These are phyloP conservation scores for Sclerotiophoma versabilis DNA, from an alignment of 2,329 filamentous ascomycete genomes.

Conservation along the genomic window DNA sequence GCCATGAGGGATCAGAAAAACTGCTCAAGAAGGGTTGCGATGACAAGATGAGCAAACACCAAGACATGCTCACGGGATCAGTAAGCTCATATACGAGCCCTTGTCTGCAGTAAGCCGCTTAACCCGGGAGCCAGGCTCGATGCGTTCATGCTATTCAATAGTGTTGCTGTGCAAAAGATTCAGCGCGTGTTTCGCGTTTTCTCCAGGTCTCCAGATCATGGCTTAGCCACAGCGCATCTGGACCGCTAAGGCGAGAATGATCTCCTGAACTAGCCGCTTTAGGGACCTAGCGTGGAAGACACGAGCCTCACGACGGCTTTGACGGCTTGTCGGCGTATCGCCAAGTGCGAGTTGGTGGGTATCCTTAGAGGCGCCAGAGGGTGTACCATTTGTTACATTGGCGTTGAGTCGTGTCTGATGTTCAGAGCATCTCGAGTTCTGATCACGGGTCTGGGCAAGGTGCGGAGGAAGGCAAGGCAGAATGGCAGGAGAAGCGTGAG, in stretches of 20 bases:
- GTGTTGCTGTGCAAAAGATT: conserved; percentile 7
- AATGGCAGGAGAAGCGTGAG: neutral
- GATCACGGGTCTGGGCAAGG: neutral
- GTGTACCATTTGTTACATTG: neutral
- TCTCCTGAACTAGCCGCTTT: conserved; percentile 17
- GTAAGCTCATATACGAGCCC: conserved; percentile 29
- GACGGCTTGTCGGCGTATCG: conserved; percentile 6
- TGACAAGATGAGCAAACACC: conserved; percentile 1
- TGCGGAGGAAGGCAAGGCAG: conserved; percentile 1
- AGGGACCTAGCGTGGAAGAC: conserved; percentile 3
- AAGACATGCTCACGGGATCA: conserved; percentile 9
- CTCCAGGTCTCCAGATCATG: neutral
- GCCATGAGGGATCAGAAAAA: conserved; percentile 8
- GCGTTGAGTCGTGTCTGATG: neutral
- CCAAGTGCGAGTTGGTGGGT: neutral
- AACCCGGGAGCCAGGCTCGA: conserved; percentile 18
- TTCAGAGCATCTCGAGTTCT: neutral
- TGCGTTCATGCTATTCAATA: conserved; percentile 11
- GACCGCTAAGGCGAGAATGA: conserved; percentile 12
- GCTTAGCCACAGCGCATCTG: conserved; percentile 31
- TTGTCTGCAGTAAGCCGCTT: conserved; percentile 17
- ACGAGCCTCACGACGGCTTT: conserved; percentile 18
- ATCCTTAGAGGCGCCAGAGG: neutral
- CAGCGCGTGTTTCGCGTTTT: conserved; percentile 17
- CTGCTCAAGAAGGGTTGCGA: conserved; percentile 8